Conservation (phyloP, 2,329 filamentous ascomycete genomes). For the Calonectria pseudoreteaudii region DNA sequence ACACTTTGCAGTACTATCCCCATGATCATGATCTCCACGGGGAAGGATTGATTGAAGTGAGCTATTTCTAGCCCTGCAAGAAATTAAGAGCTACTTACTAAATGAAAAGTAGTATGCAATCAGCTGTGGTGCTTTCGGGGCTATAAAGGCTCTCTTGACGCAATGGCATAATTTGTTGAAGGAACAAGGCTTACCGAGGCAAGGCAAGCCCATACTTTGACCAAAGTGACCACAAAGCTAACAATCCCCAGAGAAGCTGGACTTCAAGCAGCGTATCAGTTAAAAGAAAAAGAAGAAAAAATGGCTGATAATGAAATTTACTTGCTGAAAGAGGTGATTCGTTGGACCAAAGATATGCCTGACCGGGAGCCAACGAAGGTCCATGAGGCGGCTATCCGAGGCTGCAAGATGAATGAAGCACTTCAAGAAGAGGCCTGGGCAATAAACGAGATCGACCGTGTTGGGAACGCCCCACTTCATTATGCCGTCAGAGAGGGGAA, state of each 20-base stretch:
- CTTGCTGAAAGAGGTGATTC: not conserved
- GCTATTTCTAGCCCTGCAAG: not conserved
- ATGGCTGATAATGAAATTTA: not conserved
- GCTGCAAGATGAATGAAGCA: not conserved
- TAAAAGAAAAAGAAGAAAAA: not conserved
- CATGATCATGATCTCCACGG: not conserved
- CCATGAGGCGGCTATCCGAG: not conserved
- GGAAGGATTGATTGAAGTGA: not conserved
- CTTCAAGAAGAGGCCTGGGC: constrained; percentile 18
- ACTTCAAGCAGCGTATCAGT: not conserved
- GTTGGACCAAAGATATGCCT: not conserved
- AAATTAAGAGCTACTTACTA: not conserved
- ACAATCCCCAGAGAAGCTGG: not conserved
- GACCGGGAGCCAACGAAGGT: not conserved
- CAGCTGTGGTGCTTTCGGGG: rapidly evolving
- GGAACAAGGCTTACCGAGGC: constrained; percentile 26
- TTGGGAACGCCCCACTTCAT: not conserved
- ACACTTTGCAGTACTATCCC: not conserved
- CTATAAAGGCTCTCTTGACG: not conserved
- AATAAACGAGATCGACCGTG: not conserved
- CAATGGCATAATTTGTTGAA: constrained; percentile 27
- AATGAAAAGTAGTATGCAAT: not conserved
- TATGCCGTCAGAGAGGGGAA: rapidly evolving
- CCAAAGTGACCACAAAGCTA: rapidly evolving
- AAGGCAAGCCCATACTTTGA: not conserved